Base-by-base conservation (phyloP, 306 rosid genomes). In the Quillaja saponaria region DNA sequence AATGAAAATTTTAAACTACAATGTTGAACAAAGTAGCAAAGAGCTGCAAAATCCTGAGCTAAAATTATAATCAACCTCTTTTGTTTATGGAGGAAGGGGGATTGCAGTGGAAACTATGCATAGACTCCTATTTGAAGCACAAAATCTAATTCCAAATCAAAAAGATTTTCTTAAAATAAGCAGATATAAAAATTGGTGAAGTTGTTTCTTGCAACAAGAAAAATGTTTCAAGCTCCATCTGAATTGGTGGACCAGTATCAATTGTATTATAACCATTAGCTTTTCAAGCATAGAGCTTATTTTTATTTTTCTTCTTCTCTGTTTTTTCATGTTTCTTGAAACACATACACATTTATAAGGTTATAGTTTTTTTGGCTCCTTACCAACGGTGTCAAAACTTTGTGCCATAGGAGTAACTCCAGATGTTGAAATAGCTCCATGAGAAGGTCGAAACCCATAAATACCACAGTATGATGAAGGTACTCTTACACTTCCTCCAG, bases 401-500 rank as follows among this genome's bases (percentile, higher is more conserved):
- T 92, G 99, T 19, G 99, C 83, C 96, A 89, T 67, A 21, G 99
- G 99, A 62, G 53, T 71, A 49, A 86, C 95, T 70, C 95, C 94
- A 10, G 77, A 57, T 64, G 73, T 72, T 49, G 91, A 80, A 77
- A 92, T 42, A 66, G 66, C 71, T 55, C 68, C 90, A 48, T 83
- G 96, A 58, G 99, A 86, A 62, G 99, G 95, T 59, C 96, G 87
- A 61, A 92, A 84, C 46, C 99, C 99, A 20, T 86, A 81, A 78
- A 86, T 85, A 69, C 99, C 90, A 74, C 99, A 92, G 46, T 84
- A 81, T 1, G 99, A 83, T 60, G 99, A 90, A 14, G 96, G 96
- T 47, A 88, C 83, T 78, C 99, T 89, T 28, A 92, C 83, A 76
- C 99, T 92, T 57, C 86, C 99, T 61, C 95, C 99, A 1, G 96